phyloP scores from a whole-genome alignment of 2,329 filamentous ascomycete species.

The Ophioceras dolichostomum region DNA sequence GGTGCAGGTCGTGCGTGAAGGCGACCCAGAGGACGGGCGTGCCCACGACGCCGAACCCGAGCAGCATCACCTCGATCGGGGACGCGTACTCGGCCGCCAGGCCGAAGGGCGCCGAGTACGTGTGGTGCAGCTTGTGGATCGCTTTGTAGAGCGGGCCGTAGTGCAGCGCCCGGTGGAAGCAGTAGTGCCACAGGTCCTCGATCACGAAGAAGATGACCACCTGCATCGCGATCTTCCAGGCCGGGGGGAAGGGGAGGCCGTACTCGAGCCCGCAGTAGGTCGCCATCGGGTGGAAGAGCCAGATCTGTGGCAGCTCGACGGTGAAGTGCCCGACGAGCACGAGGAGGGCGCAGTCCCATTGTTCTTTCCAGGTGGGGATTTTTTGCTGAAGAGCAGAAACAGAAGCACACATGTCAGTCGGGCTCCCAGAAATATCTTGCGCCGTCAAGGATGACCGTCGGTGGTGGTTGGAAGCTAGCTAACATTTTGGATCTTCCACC shows the following conservation, averaged over 20 bases:
- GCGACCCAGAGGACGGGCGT: conserved; percentile 74
- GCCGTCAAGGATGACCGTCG: too few relatives aligned
- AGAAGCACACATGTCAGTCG: not conserved
- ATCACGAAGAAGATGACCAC: conserved; percentile 90
- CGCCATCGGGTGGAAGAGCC: conserved; percentile 96
- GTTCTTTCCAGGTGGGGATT: conserved; percentile 83
- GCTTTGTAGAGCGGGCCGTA: conserved; percentile 91
- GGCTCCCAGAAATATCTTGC: too few relatives aligned
- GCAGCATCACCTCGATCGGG: conserved; percentile 90
- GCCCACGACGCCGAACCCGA: conserved; percentile 77
- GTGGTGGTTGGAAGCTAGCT: too few relatives aligned
- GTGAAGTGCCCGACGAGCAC: conserved; percentile 95
- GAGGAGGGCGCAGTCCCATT: conserved; percentile 86
- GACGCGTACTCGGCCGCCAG: conserved; percentile 95
- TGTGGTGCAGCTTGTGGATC: conserved; percentile 98
- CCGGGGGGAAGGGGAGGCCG: conserved; percentile 75
- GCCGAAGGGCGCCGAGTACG: conserved; percentile 95
- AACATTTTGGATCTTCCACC: conserved; percentile 94
- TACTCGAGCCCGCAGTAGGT: conserved; percentile 84
- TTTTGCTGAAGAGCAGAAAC: too few relatives aligned
- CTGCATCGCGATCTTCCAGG: conserved; percentile 80
- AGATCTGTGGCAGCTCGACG: conserved; percentile 95
- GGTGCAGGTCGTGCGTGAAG: conserved; percentile 77
- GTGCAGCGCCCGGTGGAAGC: conserved; percentile 85
- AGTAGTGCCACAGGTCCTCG: conserved; percentile 98